Conservation (phyloP, 2,329 filamentous ascomycete species). For the Myriangium duriaei region DNA sequence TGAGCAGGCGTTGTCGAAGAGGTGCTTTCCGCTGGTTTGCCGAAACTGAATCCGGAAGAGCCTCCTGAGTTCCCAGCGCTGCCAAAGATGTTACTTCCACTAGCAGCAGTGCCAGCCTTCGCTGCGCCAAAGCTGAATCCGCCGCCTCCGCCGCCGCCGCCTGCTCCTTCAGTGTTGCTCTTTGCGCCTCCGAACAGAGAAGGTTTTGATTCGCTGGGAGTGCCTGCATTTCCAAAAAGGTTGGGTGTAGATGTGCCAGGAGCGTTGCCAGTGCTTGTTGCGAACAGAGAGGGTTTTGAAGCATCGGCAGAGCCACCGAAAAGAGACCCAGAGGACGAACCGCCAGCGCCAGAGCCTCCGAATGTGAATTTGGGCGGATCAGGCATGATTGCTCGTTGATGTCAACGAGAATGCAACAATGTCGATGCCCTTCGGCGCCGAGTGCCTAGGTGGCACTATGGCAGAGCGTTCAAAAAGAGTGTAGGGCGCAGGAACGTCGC, state of each 20-base stretch:
- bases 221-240: constrained; percentile 21
- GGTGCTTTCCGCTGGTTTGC: constrained; percentile 12
- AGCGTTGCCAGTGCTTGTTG: constrained; percentile 11
- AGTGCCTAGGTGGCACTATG: constrained; percentile 8
- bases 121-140: constrained; percentile 12
- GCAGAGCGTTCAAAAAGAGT: neutral
- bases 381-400: constrained; percentile 13
- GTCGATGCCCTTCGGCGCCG: no score
- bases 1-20: constrained; percentile 41
- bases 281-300: constrained; percentile 11
- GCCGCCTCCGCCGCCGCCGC: constrained; percentile 8
- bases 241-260: constrained; percentile 13
- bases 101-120: constrained; percentile 5
- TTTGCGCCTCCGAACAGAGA: constrained; percentile 17
- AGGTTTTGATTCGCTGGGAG: constrained; percentile 8
- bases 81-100: constrained; percentile 13
- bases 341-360: constrained; percentile 24
- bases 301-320: constrained; percentile 9
- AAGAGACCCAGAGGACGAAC: constrained; percentile 17
- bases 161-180: constrained; percentile 9
- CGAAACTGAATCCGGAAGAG: constrained; percentile 12
- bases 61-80: constrained; percentile 8
- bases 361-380: constrained; percentile 21
- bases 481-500: no score
- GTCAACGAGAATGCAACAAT: constrained; percentile 7